phyloP scores from a whole-genome alignment of 176 grass and related monocot species.

The Juncus inflexus region DNA sequence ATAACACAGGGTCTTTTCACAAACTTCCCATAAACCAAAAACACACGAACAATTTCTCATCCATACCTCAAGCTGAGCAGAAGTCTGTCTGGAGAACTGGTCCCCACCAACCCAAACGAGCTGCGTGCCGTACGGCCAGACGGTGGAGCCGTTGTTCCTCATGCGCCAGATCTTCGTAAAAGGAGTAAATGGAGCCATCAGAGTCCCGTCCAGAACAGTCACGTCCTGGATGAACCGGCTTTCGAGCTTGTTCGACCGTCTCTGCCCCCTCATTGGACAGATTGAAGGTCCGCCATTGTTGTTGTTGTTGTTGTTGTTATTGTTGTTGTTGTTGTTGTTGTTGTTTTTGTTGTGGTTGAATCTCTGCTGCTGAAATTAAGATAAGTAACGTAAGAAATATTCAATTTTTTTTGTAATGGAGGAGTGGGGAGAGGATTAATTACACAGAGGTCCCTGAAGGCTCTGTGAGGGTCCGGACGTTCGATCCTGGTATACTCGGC shows the following conservation, averaged over 20 bases:
- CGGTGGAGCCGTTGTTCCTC: conserved; percentile 47
- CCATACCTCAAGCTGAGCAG: conserved; percentile 47
- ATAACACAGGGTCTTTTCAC: no score
- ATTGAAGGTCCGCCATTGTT: neutral
- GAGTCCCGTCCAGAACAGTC: conserved; percentile 67
- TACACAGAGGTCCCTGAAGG: conserved; percentile 21
- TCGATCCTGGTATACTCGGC: conserved; percentile 53
- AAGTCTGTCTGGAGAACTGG: conserved; percentile 33
- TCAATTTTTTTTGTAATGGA: conserved; percentile 2
- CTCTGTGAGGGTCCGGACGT: conserved; percentile 31
- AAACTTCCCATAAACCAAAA: neutral
- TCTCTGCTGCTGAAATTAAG: conserved; percentile 28
- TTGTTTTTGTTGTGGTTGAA: neutral
- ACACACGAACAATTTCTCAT: neutral
- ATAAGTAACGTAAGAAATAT: conserved; percentile 3
- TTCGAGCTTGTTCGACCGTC: conserved; percentile 45
- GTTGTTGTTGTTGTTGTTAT: no score
- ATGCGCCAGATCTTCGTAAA: conserved; percentile 90
- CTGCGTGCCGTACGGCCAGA: conserved; percentile 64
- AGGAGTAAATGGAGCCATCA: conserved; percentile 50
- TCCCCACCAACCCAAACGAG: conserved; percentile 70
- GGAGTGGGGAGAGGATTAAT: conserved; percentile 31
- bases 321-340: no score
- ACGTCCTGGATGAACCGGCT: conserved; percentile 59
- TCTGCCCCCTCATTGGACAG: conserved; percentile 17